Evolutionary conservation across 306 rosid genomes (phyloP).

Genomic region (Echinosophora koreensis): DNA sequence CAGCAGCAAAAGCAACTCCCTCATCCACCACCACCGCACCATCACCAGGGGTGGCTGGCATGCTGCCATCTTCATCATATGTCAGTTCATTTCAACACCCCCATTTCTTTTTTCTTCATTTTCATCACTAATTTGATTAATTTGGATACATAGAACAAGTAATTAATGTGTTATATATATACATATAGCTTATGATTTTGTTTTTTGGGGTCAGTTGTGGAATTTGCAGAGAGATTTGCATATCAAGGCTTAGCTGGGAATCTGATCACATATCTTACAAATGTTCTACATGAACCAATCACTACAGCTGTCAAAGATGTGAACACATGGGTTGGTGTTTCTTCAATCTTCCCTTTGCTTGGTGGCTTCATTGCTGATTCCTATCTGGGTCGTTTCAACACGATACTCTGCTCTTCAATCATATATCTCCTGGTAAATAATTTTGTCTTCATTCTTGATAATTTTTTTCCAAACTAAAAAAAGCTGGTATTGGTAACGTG

Average conservation of each 20-base stretch:
- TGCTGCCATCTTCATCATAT: constrained; percentile 66
- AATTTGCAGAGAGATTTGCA: constrained; percentile 64
- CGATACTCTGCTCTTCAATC: constrained; percentile 60
- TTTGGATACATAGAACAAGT: not conserved
- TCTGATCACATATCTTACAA: constrained; percentile 51
- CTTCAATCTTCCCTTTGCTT: constrained; percentile 63
- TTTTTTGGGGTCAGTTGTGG: constrained; percentile 42
- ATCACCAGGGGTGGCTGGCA: constrained; percentile 56
- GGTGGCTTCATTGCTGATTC: constrained; percentile 74
- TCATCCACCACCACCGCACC: constrained; percentile 48
- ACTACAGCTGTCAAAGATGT: constrained; percentile 63
- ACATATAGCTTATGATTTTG: not conserved
- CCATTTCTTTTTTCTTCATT: not conserved
- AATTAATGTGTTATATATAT: too few relatives aligned
- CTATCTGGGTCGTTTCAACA: constrained; percentile 64
- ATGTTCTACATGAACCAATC: constrained; percentile 56
- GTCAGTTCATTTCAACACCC: constrained; percentile 33
- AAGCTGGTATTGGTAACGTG: not conserved
- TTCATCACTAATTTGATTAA: not conserved
- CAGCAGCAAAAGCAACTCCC: constrained; percentile 44
- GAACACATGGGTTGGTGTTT: constrained; percentile 71
- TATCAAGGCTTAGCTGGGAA: constrained; percentile 54
- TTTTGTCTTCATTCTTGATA: too few relatives aligned
- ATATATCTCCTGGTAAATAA: constrained; percentile 59
- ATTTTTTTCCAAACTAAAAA: not conserved